Percentiles rank a stretch among this genome's conserved stretches.
Evolutionary conservation across 345 rosid genomes (phyloP).

Genomic region (Xanthoceras sorbifolium): DNA sequence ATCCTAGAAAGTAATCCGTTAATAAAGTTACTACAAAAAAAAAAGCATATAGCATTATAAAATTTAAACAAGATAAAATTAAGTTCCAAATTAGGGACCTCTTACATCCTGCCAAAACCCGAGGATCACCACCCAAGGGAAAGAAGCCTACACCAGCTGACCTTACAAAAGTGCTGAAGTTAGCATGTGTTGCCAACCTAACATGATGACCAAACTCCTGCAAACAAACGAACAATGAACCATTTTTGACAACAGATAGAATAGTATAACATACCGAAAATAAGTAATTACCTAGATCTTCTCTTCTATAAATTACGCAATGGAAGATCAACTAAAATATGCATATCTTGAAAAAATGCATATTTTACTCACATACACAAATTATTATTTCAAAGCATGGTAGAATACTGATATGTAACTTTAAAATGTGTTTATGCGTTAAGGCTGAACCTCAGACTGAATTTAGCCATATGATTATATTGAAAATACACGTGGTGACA

Average conservation of each 20-base stretch:
- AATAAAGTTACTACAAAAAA: not conserved
- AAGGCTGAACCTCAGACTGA: not conserved
- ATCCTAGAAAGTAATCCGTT: not conserved
- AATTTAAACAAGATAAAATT: not conserved
- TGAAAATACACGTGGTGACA: not conserved
- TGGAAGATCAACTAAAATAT: constrained; percentile 1
- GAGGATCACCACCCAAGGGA: constrained; percentile 97
- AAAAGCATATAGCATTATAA: not conserved
- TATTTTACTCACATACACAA: not conserved
- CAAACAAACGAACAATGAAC: constrained; percentile 9
- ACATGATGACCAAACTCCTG: constrained; percentile 97
- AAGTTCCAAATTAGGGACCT: constrained; percentile 31
- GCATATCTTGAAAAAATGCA: not conserved
- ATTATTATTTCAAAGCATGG: not conserved
- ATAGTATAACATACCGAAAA: not conserved
- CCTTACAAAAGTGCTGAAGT: constrained; percentile 76
- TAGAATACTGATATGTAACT: not conserved
- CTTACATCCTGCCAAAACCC: constrained; percentile 95
- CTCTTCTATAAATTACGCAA: not conserved
- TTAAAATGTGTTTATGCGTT: constrained; percentile 1
- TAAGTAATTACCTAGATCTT: not conserved
- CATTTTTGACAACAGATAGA: not conserved
- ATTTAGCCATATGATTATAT: constrained; percentile 2
- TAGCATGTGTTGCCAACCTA: constrained; percentile 93
- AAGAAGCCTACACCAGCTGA: constrained; percentile 87